phyloP scores from a whole-genome alignment of 2,329 filamentous ascomycete genomes.

The Aspergillus ustus region DNA sequence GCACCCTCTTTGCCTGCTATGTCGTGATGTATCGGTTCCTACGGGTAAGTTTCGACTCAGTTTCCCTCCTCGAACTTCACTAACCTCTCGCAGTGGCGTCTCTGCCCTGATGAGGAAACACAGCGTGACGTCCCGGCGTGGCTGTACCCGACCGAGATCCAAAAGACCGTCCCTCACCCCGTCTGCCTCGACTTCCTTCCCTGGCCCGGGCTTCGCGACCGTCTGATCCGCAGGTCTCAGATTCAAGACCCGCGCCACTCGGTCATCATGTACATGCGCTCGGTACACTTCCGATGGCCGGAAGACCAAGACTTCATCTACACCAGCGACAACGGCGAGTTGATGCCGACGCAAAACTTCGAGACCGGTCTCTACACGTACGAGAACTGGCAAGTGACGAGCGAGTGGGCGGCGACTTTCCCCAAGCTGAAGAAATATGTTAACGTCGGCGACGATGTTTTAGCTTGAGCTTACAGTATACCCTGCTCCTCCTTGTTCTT shows the following conservation, averaged over 20 bases:
- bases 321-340: conserved; percentile 12
- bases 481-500: neutral
- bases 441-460: conserved; percentile 7
- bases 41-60: neutral
- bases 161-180: conserved; percentile 18
- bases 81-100: conserved; percentile 11
- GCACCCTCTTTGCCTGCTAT: conserved; percentile 17
- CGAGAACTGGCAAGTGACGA: conserved; percentile 17
- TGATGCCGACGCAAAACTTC: conserved; percentile 15
- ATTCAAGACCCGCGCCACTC: conserved; percentile 14
- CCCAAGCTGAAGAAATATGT: conserved; percentile 13
- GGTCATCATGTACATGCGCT: conserved; percentile 18
- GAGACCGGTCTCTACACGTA: conserved; percentile 12
- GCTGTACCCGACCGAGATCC: conserved; percentile 19
- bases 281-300: conserved; percentile 15
- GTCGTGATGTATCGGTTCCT: conserved; percentile 18
- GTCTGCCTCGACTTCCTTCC: conserved; percentile 20
- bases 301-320: conserved; percentile 19
- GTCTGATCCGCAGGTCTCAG: conserved; percentile 8
- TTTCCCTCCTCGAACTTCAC: neutral
- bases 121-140: conserved; percentile 17
- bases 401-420: conserved; percentile 14
- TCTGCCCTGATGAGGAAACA: conserved; percentile 19
- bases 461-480: neutral
- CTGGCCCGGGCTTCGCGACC: conserved; percentile 17